These are phyloP conservation scores for Pulicaria dysenterica DNA, from an alignment of 129 eudicot species.

Conservation along the genomic window DNA sequence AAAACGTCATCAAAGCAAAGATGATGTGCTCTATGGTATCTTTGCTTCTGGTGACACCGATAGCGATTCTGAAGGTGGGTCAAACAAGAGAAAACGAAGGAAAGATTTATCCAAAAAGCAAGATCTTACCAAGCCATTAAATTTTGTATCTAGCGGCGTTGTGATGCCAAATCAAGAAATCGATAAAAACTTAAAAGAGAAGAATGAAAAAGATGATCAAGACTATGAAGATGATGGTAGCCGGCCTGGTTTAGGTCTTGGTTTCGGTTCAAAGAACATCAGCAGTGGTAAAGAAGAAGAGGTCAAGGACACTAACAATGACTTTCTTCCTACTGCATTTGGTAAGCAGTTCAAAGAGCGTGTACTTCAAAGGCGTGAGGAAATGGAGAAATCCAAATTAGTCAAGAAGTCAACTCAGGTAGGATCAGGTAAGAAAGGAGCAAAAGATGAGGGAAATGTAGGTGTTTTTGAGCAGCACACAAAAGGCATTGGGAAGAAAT, in stretches of 20 bases:
- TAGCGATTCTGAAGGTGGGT: slow-evolving; percentile 54
- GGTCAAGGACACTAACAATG: slow-evolving; percentile 32
- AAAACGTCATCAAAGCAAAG: slow-evolving; percentile 62
- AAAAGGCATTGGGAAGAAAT: slow-evolving; percentile 71
- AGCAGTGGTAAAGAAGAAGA: slow-evolving; percentile 19
- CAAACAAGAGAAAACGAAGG: slow-evolving; percentile 51
- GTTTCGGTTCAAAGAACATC: slow-evolving; percentile 30
- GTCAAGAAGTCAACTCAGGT: slow-evolving; percentile 37
- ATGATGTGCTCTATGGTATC: slow-evolving; percentile 76
- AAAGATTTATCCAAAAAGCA: slow-evolving; percentile 49
- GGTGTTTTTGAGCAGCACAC: slow-evolving; percentile 71
- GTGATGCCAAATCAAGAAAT: slow-evolving; percentile 69
- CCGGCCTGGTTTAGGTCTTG: slow-evolving; percentile 42
- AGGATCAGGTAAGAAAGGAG: slow-evolving; percentile 39
- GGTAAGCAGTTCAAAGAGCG: slow-evolving; percentile 75
- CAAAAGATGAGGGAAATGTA: slow-evolving; percentile 41
- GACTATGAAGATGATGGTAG: slow-evolving; percentile 42
- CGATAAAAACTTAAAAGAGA: slow-evolving; percentile 47
- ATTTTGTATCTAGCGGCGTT: slow-evolving; percentile 63
- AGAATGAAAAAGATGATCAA: slow-evolving; percentile 35
- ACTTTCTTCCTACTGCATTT: slow-evolving; percentile 66
- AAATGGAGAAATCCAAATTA: slow-evolving; percentile 48
- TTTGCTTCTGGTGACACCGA: slow-evolving; percentile 66
- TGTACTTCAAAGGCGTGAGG: slow-evolving; percentile 63
- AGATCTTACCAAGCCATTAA: slow-evolving; percentile 71